phyloP scores from a whole-genome alignment of 2,329 filamentous ascomycete genomes.

The Podosphaera aphanis region DNA sequence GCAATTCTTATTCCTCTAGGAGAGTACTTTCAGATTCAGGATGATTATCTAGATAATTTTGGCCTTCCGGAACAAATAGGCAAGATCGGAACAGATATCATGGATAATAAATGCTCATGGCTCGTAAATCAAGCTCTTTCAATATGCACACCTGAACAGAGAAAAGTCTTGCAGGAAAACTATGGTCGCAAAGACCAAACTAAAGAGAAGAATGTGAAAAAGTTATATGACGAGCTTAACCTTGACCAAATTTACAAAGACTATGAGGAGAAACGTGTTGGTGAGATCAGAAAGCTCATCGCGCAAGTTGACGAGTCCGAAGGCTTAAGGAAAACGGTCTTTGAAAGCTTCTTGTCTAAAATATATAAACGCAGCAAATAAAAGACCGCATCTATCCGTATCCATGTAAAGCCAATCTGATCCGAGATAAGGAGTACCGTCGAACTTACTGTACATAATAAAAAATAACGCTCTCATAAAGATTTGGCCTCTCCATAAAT shows the following conservation, averaged over 20 bases:
- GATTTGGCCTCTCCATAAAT: too few relatives aligned
- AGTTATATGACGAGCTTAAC: conserved; percentile 64
- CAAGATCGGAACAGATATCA: conserved; percentile 96
- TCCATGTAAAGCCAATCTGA: too few relatives aligned
- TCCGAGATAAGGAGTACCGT: too few relatives aligned
- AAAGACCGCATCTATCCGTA: background rate
- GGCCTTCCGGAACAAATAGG: conserved; percentile 80
- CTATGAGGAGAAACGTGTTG: conserved; percentile 72
- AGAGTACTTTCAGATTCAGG: conserved; percentile 98
- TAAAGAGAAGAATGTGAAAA: conserved; percentile 70
- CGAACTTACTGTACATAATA: too few relatives aligned
- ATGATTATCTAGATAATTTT: conserved; percentile 97
- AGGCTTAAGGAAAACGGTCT: conserved; percentile 74
- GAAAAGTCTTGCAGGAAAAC: conserved; percentile 68
- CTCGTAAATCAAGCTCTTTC: conserved; percentile 82
- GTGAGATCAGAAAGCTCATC: conserved; percentile 57
- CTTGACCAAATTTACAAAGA: conserved; percentile 64
- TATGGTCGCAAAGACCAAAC: conserved; percentile 78
- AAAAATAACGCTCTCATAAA: too few relatives aligned
- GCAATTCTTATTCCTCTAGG: conserved; percentile 90
- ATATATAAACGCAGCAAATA: conserved; percentile 98
- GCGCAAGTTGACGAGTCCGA: conserved; percentile 59
- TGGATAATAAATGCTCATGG: conserved; percentile 99
- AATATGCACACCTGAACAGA: conserved; percentile 62
- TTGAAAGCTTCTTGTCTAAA: conserved; percentile 77